These are phyloP conservation scores for Pisolithus albus DNA, from an alignment of 768 basidiomycete genomes.

Conservation along the genomic window DNA sequence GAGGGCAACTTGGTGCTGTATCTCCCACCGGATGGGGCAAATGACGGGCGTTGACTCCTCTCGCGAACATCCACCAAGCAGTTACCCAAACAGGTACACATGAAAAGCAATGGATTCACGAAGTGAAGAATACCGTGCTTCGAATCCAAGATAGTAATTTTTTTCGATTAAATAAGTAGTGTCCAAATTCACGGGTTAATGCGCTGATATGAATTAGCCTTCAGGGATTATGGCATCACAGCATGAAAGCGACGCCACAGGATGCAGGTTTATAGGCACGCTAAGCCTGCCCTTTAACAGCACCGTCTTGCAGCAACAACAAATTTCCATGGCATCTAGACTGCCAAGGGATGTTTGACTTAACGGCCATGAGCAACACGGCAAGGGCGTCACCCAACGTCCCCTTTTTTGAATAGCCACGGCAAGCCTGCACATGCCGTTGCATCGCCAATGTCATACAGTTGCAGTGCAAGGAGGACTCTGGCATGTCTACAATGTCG, in stretches of 20 bases:
- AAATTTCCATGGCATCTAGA: not conserved
- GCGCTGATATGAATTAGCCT: conserved; percentile 15
- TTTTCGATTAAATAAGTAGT: conserved; percentile 81
- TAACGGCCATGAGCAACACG: conserved; percentile 85
- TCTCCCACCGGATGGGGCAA: no score
- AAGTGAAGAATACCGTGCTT: conserved; percentile 88
- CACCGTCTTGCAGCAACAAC: not conserved
- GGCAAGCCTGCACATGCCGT: conserved; percentile 90
- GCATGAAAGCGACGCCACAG: conserved; percentile 84
- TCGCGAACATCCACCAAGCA: no score
- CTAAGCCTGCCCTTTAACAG: conserved; percentile 52
- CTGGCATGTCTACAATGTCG: conserved; percentile 83
- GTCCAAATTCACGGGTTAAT: not conserved
- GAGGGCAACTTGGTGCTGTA: not conserved
- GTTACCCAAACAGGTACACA: not conserved
- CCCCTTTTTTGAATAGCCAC: conserved; percentile 54
- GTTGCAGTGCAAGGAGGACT: conserved; percentile 71
- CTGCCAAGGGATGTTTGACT: conserved; percentile 37
- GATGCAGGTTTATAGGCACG: conserved; percentile 84
- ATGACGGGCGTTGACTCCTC: no score
- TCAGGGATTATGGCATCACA: conserved; percentile 86
- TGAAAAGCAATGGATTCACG: conserved; percentile 41
- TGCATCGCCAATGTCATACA: conserved; percentile 80
- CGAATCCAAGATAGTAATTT: conserved; percentile 77
- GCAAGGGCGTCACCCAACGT: conserved; percentile 33